Evolutionary conservation across 176 grass and related monocot genomes (phyloP).

Genomic region (Zoysia japonica): DNA sequence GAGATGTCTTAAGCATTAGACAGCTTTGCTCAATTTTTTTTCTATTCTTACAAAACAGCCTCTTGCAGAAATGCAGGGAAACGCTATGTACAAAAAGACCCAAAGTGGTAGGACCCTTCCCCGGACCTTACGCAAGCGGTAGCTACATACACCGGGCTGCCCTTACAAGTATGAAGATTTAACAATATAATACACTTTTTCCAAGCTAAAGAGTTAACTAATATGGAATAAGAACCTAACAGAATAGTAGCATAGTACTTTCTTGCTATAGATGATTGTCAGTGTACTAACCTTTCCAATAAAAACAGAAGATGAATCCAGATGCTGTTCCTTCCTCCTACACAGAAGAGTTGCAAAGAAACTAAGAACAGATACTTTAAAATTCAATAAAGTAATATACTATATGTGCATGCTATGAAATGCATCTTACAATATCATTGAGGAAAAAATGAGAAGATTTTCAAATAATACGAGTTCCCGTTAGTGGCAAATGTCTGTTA

Average conservation of each 20-base stretch:
- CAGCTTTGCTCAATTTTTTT: not conserved
- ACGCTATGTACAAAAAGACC: too few species aligned
- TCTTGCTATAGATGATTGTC: constrained; percentile 1
- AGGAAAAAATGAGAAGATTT: not conserved
- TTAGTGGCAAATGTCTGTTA: constrained; percentile 3
- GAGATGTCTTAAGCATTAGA: not conserved
- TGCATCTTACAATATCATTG: not conserved
- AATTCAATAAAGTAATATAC: not conserved
- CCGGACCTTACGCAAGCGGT: too few species aligned
- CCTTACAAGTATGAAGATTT: not conserved
- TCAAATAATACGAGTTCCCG: constrained; percentile 5
- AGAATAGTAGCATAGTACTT: not conserved
- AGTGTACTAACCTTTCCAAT: constrained; percentile 50
- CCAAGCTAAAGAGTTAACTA: constrained; percentile 13
- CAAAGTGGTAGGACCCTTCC: too few species aligned
- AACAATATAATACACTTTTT: not conserved
- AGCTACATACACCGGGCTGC: too few species aligned
- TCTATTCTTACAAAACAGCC: not conserved
- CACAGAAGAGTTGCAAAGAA: constrained; percentile 25
- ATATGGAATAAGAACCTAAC: not conserved
- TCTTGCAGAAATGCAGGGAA: too few species aligned
- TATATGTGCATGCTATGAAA: constrained; percentile 2
- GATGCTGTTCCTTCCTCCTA: constrained; percentile 50
- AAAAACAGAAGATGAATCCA: constrained; percentile 14
- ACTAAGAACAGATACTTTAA: not conserved